Percentiles rank a stretch among this genome's conserved stretches.
phyloP scores from a whole-genome alignment of 306 rosid genomes.

The Adenanthera pavonina region DNA sequence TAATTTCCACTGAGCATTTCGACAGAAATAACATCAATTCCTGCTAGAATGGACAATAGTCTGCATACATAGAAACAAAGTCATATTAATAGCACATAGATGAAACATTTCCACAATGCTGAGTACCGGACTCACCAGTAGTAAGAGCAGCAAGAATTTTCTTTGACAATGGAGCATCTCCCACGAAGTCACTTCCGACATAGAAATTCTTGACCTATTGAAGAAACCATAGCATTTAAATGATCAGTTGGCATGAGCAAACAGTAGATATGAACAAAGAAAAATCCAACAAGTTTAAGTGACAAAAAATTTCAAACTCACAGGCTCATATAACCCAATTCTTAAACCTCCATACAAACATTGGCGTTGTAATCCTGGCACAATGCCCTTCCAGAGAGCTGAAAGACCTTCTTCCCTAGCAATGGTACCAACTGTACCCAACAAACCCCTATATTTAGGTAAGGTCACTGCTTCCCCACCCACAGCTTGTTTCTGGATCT shows the following conservation, averaged over 20 bases:
- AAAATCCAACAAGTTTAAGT: not conserved
- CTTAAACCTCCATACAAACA: constrained; percentile 90
- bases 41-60: constrained; percentile 15
- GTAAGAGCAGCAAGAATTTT: constrained; percentile 93
- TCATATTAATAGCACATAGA: constrained; percentile 12
- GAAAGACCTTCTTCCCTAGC: constrained; percentile 95
- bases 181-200: constrained; percentile 81
- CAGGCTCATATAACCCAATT: constrained; percentile 94
- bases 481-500: constrained; percentile 82
- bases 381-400: constrained; percentile 93
- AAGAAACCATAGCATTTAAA: constrained; percentile 31
- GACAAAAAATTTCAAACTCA: constrained; percentile 46
- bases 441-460: constrained; percentile 92
- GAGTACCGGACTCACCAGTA: constrained; percentile 67
- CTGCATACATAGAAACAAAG: constrained; percentile 21
- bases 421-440: constrained; percentile 90
- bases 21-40: constrained; percentile 28
- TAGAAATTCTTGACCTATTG: constrained; percentile 80
- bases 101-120: not conserved
- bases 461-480: constrained; percentile 60
- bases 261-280: constrained; percentile 27
- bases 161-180: constrained; percentile 89
- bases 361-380: constrained; percentile 94
- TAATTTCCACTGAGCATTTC: constrained; percentile 20
- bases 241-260: constrained; percentile 38